Conservation (phyloP, 371 early-diverging fungal genomes). For the Mucor saturninus region DNA sequence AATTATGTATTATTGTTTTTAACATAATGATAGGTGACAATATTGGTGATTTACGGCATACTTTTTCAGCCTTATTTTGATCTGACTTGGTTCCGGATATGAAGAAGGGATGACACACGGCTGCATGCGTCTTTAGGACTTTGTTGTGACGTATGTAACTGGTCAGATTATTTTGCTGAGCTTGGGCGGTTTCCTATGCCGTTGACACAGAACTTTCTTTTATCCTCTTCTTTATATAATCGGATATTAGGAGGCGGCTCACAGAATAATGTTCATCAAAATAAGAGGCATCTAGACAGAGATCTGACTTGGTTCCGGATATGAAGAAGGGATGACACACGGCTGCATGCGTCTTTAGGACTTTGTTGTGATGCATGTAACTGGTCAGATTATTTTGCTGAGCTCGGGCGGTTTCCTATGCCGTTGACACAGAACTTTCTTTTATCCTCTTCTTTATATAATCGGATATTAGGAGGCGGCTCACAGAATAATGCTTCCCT, state of each 20-base stretch:
- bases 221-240: conserved; percentile 24
- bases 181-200: conserved; percentile 23
- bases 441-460: conserved; percentile 24
- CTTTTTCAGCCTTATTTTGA: neutral
- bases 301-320: conserved; percentile 23
- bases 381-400: conserved; percentile 25
- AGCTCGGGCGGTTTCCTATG: conserved; percentile 23
- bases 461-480: conserved; percentile 19
- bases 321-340: conserved; percentile 20
- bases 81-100: conserved; percentile 21
- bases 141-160: conserved; percentile 18
- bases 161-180: conserved; percentile 26
- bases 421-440: conserved; percentile 15
- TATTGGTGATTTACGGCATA: no score
- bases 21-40: no score
- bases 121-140: conserved; percentile 22
- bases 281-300: no score
- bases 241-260: conserved; percentile 19
- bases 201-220: conserved; percentile 15
- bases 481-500: conserved; percentile 20
- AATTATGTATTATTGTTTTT: no score
- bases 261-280: no score
- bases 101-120: conserved; percentile 20
- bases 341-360: conserved; percentile 22
- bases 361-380: conserved; percentile 18